Conservation (phyloP, 140 eudicot species). For the Erigeron philadelphicus region DNA sequence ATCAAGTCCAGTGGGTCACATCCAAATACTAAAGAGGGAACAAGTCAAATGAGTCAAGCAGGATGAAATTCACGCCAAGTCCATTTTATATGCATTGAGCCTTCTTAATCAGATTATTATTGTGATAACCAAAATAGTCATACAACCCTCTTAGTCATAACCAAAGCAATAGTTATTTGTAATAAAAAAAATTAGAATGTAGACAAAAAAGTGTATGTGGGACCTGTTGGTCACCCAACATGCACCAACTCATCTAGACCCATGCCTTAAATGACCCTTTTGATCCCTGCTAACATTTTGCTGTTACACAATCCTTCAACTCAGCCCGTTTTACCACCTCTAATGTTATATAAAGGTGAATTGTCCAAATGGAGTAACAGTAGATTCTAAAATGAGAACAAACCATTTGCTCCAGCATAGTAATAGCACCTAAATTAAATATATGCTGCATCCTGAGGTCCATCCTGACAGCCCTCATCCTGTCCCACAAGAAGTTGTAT, state of each 20-base stretch:
- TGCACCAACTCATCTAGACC: background rate
- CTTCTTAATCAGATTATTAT: background rate
- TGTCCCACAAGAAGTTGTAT: constrained; percentile 93
- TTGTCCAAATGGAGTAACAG: background rate
- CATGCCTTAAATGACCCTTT: background rate
- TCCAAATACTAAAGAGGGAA: background rate
- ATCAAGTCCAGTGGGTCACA: background rate
- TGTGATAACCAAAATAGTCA: background rate
- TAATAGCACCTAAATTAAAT: constrained; percentile 65
- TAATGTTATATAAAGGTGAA: background rate
- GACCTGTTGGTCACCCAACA: background rate
- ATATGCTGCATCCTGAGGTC: constrained; percentile 99
- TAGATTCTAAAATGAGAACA: constrained; percentile 25
- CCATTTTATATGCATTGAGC: background rate
- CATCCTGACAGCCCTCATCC: constrained; percentile 97
- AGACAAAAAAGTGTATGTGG: background rate
- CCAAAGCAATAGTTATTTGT: background rate
- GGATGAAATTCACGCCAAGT: background rate
- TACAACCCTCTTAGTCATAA: background rate
- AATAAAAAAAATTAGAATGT: background rate
- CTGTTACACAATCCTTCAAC: background rate
- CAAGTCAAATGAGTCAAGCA: background rate
- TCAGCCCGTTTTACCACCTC: background rate
- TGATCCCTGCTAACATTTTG: background rate
- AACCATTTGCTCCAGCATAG: constrained; percentile 97